These are phyloP conservation scores for Pascua sp. DNA, from an alignment of 1,284 basidiomycete genomes.

Conservation along the genomic window DNA sequence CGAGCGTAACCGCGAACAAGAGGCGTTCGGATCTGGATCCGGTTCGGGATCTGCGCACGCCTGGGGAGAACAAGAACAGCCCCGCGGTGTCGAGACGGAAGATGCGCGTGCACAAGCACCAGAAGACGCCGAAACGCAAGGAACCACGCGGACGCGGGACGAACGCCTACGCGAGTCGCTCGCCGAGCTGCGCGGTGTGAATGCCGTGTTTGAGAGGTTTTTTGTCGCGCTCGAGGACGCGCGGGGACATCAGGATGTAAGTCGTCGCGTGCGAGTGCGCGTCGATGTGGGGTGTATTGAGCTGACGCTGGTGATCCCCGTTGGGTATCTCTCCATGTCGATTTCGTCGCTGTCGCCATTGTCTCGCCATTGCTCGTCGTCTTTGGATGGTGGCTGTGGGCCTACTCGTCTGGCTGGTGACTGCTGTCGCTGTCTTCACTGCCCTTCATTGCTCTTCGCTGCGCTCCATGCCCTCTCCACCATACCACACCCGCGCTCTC, in stretches of 20 bases:
- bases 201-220: slow-evolving; percentile 45
- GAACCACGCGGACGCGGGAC: slow-evolving; percentile 24
- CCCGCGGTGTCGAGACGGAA: too few species aligned
- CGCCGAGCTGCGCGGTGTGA: slow-evolving; percentile 45
- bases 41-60: too few species aligned
- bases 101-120: background rate
- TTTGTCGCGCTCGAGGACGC: slow-evolving; percentile 37
- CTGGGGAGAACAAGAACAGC: too few species aligned
- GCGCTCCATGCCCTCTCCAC: too few species aligned
- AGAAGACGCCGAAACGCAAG: too few species aligned
- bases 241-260: slow-evolving; percentile 44
- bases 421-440: background rate
- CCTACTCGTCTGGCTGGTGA: background rate
- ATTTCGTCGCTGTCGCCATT: too few species aligned
- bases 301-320: background rate
- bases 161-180: slow-evolving; percentile 36
- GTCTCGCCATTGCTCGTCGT: too few species aligned
- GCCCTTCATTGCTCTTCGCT: background rate
- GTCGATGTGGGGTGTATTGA: too few species aligned
- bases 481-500: too few species aligned
- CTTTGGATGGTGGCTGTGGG: too few species aligned
- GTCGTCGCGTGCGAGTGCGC: slow-evolving; percentile 12
- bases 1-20: background rate
- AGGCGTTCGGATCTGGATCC: background rate
- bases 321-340: background rate